A percentile compares a stretch with the other conserved stretches of the same genome.
Evolutionary conservation across 2,329 filamentous ascomycete genomes (phyloP).

Genomic region (Chaetomiaceae sp.): DNA sequence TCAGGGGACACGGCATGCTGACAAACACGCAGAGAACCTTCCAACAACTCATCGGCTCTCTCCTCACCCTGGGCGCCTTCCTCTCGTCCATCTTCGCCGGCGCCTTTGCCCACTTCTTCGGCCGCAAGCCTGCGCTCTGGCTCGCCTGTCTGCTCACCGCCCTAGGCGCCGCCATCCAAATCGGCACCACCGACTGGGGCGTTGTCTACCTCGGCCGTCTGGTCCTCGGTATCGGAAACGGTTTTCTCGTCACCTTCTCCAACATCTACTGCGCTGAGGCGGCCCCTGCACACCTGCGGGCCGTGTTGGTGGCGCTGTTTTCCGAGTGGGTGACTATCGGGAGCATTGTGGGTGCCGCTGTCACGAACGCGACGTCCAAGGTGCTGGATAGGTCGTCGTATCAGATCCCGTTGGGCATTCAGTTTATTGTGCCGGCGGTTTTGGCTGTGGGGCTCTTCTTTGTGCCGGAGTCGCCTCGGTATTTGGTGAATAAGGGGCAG

Average conservation of each 20-base stretch:
- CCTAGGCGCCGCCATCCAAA: conserved; percentile 42
- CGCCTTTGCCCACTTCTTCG: conserved; percentile 44
- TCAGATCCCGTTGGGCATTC: conserved; percentile 43
- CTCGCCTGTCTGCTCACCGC: conserved; percentile 43
- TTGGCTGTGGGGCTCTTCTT: conserved; percentile 43
- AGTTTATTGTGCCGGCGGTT: conserved; percentile 44
- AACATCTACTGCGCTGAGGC: conserved; percentile 47
- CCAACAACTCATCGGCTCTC: conserved; percentile 50
- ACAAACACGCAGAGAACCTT: conserved; percentile 37
- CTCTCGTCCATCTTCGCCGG: conserved; percentile 46
- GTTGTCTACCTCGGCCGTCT: conserved; percentile 45
- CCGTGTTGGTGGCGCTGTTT: conserved; percentile 45
- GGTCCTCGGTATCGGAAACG: conserved; percentile 41
- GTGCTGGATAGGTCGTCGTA: conserved; percentile 38
- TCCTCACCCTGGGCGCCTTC: conserved; percentile 49
- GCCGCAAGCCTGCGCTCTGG: conserved; percentile 44
- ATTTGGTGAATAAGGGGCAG: conserved; percentile 36
- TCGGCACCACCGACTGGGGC: conserved; percentile 37
- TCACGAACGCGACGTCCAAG: conserved; percentile 39
- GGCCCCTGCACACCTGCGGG: conserved; percentile 44
- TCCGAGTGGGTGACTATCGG: conserved; percentile 48
- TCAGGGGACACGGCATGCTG: too few relatives aligned
- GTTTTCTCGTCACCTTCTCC: conserved; percentile 42
- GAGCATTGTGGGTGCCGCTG: conserved; percentile 42
- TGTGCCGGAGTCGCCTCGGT: conserved; percentile 44